These are phyloP conservation scores for Cladorrhinum sp. DNA, from an alignment of 2,329 filamentous ascomycete species.

Conservation along the genomic window DNA sequence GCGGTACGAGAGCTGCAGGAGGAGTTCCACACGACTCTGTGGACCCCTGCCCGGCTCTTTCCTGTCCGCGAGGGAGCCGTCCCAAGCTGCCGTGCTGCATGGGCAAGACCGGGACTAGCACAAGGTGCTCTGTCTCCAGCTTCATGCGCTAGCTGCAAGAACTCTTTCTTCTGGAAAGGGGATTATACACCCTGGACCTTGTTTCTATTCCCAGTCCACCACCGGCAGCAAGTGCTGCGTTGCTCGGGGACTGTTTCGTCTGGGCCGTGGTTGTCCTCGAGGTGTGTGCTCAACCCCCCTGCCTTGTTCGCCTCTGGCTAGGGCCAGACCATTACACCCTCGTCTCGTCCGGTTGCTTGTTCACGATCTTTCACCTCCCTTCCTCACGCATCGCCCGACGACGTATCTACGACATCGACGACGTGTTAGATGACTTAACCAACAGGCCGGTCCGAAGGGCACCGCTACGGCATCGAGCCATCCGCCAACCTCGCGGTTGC, in stretches of 20 bases:
- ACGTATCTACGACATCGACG: conserved; percentile 29
- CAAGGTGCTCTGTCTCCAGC: conserved; percentile 12
- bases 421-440: conserved; percentile 44
- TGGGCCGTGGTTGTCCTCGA: conserved; percentile 38
- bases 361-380: conserved; percentile 22
- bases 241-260: conserved; percentile 44
- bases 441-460: conserved; percentile 34
- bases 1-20: conserved; percentile 9
- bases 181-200: conserved; percentile 21
- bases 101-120: conserved; percentile 16
- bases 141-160: conserved; percentile 22
- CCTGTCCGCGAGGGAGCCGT: conserved; percentile 17
- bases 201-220: conserved; percentile 35
- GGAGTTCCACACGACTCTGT: conserved; percentile 4
- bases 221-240: conserved; percentile 35
- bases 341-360: conserved; percentile 28
- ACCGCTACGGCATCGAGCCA: conserved; percentile 32
- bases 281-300: conserved; percentile 23
- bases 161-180: not conserved
- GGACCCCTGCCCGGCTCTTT: conserved; percentile 21
- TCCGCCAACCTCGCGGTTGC: conserved; percentile 29
- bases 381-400: conserved; percentile 31
- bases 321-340: conserved; percentile 26
- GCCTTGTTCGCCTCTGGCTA: conserved; percentile 12
- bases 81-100: conserved; percentile 6